These are phyloP conservation scores for Psilocybe mexicana DNA, from an alignment of 1,284 basidiomycete genomes.

Conservation along the genomic window DNA sequence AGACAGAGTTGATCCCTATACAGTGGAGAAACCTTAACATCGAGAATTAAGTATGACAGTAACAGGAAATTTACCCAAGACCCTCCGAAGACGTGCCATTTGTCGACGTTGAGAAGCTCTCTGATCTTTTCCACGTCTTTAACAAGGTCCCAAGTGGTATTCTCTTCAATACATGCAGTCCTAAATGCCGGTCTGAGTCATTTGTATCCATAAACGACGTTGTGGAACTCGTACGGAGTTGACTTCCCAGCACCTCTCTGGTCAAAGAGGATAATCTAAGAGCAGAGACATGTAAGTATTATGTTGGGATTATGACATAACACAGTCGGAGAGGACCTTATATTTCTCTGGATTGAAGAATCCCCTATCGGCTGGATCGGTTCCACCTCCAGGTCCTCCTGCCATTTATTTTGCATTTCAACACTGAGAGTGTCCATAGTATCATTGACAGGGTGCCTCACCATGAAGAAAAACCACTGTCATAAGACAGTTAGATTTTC, in stretches of 20 bases:
- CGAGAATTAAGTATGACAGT: not conserved
- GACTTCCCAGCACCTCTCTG: constrained; percentile 89
- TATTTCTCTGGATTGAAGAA: constrained; percentile 87
- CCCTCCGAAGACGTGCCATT: constrained; percentile 92
- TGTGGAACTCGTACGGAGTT: constrained; percentile 57
- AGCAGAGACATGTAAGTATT: constrained; percentile 3
- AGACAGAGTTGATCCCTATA: constrained; percentile 86
- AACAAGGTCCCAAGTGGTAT: constrained; percentile 95
- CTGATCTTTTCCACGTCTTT: constrained; percentile 86
- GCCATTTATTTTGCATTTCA: not conserved
- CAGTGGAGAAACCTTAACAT: not conserved
- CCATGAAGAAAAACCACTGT: constrained; percentile 82
- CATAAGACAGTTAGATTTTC: not conserved
- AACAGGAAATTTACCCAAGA: constrained; percentile 64
- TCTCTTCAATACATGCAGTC: constrained; percentile 77
- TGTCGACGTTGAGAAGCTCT: constrained; percentile 71
- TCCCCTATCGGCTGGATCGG: constrained; percentile 62
- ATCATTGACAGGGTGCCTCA: constrained; percentile 21
- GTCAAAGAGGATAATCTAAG: constrained; percentile 76
- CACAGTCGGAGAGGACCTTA: constrained; percentile 45
- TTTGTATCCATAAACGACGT: not conserved
- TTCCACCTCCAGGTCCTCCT: constrained; percentile 80
- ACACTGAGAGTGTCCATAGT: not conserved
- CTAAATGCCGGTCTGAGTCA: constrained; percentile 34
- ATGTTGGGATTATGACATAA: not conserved